Evolutionary conservation across 2,329 filamentous ascomycete species (phyloP), one percentile per base, ranked within the genome.

Genomic region (Raffaelea arxii): DNA sequence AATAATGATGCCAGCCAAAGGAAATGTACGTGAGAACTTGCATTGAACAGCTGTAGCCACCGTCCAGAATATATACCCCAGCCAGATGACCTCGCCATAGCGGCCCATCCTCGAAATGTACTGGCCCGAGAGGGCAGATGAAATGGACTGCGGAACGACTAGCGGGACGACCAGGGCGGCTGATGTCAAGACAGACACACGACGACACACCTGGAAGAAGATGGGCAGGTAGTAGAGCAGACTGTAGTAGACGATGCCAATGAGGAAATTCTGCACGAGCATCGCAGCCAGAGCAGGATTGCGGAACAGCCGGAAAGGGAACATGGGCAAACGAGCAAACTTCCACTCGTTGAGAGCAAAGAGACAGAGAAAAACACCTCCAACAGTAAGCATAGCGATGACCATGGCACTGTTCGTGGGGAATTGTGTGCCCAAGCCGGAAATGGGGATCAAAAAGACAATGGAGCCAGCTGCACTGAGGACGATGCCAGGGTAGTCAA

Each of bases 361-460:
- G 7, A n/a, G 19, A 12, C n/a, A 25, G 6, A 23, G 25, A 10
- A 42, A 21, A 5, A 24, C 27, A 22, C 19, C 30, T 19, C 44
- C 44, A 7, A 32, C 22, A 10, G 18, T 21, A 14, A 37, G 35
- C 35, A 37, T 37, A 18, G 35, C 35, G 35, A 37, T 9, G 35
- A 37, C 35, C 7, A 37, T 9, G 35, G 35, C 11, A 18, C 35
- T 37, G 35, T n/a, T 6, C 11, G 35, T 18, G 18, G 11, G 35
- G 18, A 37, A 37, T 18, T 37, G 35, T 18, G 35, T 37, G 35
- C 35, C 35, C 10, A 37, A 6, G 12, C 77, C 77, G 3, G 78
- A 81, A 11, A 84, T 71, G 0, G 80, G 79, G n/a, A 84, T 65
- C 3, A 84, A 54, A 12, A 82, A 66, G 10, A 82, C 70, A 22